Evolutionary conservation across 1,284 basidiomycete species (phyloP).

Genomic region (Naganishia liquefaciens): DNA sequence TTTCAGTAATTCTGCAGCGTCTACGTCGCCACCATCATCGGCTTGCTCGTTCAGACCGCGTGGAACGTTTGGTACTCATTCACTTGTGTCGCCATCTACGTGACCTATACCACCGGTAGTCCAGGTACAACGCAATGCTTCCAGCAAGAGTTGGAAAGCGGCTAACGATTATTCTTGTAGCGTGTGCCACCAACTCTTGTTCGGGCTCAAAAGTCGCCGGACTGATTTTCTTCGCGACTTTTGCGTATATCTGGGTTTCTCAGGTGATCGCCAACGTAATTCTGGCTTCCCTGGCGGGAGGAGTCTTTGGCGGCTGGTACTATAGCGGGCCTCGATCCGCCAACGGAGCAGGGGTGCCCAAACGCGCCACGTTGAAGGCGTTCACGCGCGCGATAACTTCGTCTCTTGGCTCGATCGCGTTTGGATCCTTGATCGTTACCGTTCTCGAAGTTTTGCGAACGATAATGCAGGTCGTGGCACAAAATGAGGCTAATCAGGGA

Average conservation of each 20-base stretch:
- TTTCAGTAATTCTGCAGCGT: conserved; percentile 51
- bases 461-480: conserved; percentile 58
- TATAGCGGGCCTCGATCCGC: conserved; percentile 49
- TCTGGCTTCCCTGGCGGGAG: conserved; percentile 75
- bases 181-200: conserved; percentile 55
- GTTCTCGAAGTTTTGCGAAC: conserved; percentile 74
- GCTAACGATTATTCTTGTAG: conserved; percentile 18
- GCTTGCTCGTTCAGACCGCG: conserved; percentile 69
- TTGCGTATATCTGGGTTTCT: conserved; percentile 80
- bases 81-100: conserved; percentile 60
- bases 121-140: conserved; percentile 57
- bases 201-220: conserved; percentile 64
- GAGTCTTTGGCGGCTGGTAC: conserved; percentile 59
- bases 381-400: conserved; percentile 79
- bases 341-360: conserved; percentile 56
- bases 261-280: conserved; percentile 74
- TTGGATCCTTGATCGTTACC: conserved; percentile 85
- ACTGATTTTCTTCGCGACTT: conserved; percentile 73
- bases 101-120: conserved; percentile 74
- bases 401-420: conserved; percentile 84
- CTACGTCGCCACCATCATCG: conserved; percentile 72
- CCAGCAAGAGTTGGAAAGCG: not conserved
- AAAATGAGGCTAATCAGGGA: conserved; percentile 71
- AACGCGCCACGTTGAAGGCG: conserved; percentile 68
- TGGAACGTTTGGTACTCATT: conserved; percentile 62